phyloP scores from a whole-genome alignment of 495 filamentous ascomycete genomes.

The Penicillium steckii region DNA sequence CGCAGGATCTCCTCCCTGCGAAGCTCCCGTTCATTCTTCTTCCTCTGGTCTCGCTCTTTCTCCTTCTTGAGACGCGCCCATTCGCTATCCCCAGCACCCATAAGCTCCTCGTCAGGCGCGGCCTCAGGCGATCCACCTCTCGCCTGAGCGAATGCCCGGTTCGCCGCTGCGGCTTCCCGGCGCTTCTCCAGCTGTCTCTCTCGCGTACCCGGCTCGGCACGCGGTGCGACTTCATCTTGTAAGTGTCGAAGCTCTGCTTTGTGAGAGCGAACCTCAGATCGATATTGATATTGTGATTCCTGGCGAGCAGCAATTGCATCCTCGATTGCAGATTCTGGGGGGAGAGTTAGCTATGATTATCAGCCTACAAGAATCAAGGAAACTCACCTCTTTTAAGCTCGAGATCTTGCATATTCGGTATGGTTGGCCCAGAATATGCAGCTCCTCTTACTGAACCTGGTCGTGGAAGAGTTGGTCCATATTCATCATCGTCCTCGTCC shows the following conservation, averaged over 20 bases:
- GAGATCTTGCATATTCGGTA: conserved; percentile 75
- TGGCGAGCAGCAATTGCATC: conserved; percentile 51
- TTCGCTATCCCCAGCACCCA: conserved; percentile 44
- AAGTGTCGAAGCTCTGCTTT: conserved; percentile 31
- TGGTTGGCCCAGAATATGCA: conserved; percentile 59
- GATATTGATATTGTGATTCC: conserved; percentile 58
- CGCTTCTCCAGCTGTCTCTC: conserved; percentile 89
- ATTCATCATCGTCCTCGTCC: conserved; percentile 57
- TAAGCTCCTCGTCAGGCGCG: conserved; percentile 41
- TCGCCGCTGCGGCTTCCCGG: conserved; percentile 50
- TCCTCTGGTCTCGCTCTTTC: conserved; percentile 39
- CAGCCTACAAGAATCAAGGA: neutral
- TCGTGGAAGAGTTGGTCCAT: conserved; percentile 68
- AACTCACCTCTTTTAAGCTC: conserved; percentile 60
- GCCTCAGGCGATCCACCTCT: conserved; percentile 43
- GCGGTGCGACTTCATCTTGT: conserved; percentile 75
- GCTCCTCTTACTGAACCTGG: conserved; percentile 15
- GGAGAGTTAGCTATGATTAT: neutral
- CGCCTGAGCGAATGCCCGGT: conserved; percentile 45
- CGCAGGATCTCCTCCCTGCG: conserved; percentile 43
- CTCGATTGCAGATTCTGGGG: conserved; percentile 52
- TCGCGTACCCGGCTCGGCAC: conserved; percentile 79
- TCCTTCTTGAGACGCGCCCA: conserved; percentile 38
- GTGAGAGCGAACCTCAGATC: conserved; percentile 50
- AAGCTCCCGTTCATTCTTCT: conserved; percentile 44